Percentiles rank a stretch among this genome's conserved stretches.
These are phyloP conservation scores for Gardenia jasminoides DNA, from an alignment of 257 asterid genomes.

Conservation along the genomic window DNA sequence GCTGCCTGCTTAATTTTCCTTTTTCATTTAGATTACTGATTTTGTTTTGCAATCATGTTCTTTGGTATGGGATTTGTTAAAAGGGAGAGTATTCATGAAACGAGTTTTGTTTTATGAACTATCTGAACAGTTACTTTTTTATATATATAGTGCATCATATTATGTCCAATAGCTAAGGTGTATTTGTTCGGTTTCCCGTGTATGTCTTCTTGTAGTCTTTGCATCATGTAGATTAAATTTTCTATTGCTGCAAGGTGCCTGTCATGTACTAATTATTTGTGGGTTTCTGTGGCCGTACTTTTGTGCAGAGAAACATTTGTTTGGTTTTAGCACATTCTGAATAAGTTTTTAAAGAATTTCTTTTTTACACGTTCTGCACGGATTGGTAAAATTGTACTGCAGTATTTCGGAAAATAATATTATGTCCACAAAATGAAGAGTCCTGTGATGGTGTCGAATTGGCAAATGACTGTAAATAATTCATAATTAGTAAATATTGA, in stretches of 20 bases:
- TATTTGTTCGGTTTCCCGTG: not conserved
- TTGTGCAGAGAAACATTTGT: not conserved
- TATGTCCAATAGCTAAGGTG: not conserved
- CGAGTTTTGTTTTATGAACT: constrained; percentile 10
- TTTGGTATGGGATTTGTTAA: constrained; percentile 1
- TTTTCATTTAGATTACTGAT: not conserved
- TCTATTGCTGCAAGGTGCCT: not conserved
- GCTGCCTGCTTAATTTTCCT: constrained; percentile 4
- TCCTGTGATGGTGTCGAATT: too few relatives aligned
- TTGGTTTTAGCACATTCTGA: too few relatives aligned
- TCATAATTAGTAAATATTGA: too few relatives aligned
- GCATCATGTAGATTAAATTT: not conserved
- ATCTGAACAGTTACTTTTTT: not conserved
- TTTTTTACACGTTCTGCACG: too few relatives aligned
- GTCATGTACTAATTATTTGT: not conserved
- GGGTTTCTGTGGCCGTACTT: not conserved
- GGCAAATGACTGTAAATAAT: too few relatives aligned
- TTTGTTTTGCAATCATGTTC: constrained; percentile 21
- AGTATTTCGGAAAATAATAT: too few relatives aligned
- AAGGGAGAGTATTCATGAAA: constrained; percentile 15
- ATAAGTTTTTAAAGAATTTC: too few relatives aligned
- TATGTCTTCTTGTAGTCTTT: not conserved
- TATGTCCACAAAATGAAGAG: too few relatives aligned
- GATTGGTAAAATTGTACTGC: too few relatives aligned
- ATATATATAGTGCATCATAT: constrained; percentile 11